A percentile compares a stretch with the other conserved stretches of the same genome.
These are phyloP conservation scores for Phialophora macrospora DNA, from an alignment of 2,329 filamentous ascomycete species.

Conservation along the genomic window DNA sequence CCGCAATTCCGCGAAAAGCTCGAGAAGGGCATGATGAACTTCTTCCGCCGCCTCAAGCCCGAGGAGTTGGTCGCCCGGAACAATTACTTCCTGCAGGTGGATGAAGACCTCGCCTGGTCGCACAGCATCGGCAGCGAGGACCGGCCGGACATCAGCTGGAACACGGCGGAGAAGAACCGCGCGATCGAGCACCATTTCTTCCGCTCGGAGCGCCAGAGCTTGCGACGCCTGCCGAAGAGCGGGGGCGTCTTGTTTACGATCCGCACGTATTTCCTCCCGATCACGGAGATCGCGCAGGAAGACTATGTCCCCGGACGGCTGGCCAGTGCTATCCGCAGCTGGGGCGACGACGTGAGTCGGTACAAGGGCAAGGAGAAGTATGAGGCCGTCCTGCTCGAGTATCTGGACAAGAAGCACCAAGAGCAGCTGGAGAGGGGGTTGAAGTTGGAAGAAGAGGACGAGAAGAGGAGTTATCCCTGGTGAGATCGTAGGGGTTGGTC, in stretches of 20 bases:
- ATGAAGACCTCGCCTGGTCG: constrained; percentile 77
- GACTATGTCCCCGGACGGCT: constrained; percentile 77
- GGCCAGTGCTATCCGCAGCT: constrained; percentile 78
- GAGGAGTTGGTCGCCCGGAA: constrained; percentile 71
- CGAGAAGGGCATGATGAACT: constrained; percentile 78
- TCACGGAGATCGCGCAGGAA: constrained; percentile 70
- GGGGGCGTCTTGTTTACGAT: constrained; percentile 74
- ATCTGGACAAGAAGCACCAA: constrained; percentile 73
- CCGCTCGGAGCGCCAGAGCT: constrained; percentile 73
- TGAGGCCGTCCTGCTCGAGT: constrained; percentile 73
- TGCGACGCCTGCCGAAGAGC: constrained; percentile 65
- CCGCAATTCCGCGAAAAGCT: constrained; percentile 73
- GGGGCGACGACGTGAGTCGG: constrained; percentile 74
- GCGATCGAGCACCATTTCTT: constrained; percentile 76
- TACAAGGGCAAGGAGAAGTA: constrained; percentile 83
- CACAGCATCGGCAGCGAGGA: constrained; percentile 77
- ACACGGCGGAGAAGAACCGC: constrained; percentile 73
- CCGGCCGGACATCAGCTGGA: constrained; percentile 68
- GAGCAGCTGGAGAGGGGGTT: constrained; percentile 73
- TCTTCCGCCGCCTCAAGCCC: constrained; percentile 73
- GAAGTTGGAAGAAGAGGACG: constrained; percentile 65
- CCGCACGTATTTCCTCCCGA: constrained; percentile 76
- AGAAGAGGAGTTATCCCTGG: constrained; percentile 66
- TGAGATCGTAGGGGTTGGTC: constrained; percentile 33
- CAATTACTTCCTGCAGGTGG: constrained; percentile 89